Base-by-base conservation (phyloP, 768 basidiomycete genomes). In the Infundibulicybe gibba region DNA sequence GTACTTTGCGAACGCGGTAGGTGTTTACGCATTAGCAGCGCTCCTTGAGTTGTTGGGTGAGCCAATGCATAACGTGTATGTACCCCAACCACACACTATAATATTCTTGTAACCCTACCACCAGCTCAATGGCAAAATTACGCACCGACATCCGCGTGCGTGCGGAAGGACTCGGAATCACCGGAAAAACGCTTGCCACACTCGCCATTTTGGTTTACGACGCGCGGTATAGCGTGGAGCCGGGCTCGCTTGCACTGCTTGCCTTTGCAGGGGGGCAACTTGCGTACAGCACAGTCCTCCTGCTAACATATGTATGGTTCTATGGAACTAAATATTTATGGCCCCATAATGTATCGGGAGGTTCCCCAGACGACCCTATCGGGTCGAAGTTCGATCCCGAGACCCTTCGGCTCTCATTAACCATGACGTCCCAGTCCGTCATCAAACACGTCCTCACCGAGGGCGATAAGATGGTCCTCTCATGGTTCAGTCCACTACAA, bases 371-470 rank as follows among this genome's bases (percentile, higher is more conserved):
- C 8, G 14, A 38, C 35, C 10, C 35, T 10, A 10, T 38, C 35
- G 17, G 14, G 35, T 38, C 17, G 17, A 30, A 57, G 31, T 61
- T 67, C 32, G 61, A 66, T 73, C 71, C 54, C 6, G 58, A 69
- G 21, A 61, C 80, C 13, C 63, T 90, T 11, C 66, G 69, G 16
- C 73, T 98, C 5, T 87, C 92, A 0, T 64, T 80, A 43, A 90
- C 87, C 0, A 89, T 98, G 81, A 93, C 92, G 16, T 74, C 74
- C 1, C 97, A 98, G 61, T 92, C 89, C 0, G 52, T 97, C 2
- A 74, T 97, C 52, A 99, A 99, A 63, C 97, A 98, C 63, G 79
- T 97, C 52, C 70, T 99, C 20, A 98, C 95, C 0, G 97, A 98
- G 59, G 93, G 91, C 3, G 97, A 99, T 63, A 92, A 97, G 58